These are phyloP conservation scores for Metarhizium humberi DNA, from an alignment of 2,329 filamentous ascomycete genomes.

Conservation along the genomic window DNA sequence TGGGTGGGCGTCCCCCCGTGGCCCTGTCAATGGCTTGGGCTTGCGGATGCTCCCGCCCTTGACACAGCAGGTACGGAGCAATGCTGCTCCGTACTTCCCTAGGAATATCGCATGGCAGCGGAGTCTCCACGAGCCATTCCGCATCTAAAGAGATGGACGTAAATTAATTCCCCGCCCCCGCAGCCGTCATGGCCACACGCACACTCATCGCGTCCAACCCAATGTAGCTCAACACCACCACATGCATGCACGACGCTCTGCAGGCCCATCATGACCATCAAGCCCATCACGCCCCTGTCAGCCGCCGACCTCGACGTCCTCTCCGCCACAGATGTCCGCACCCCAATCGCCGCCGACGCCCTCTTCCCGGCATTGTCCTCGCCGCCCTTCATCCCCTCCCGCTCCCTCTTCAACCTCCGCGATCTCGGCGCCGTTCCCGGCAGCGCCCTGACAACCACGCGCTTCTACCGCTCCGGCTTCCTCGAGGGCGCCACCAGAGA, in stretches of 20 bases:
- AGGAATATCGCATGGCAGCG: too few species aligned
- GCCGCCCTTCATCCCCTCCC: constrained; percentile 37
- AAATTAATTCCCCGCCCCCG: too few species aligned
- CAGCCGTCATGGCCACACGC: too few species aligned
- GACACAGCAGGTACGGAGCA: too few species aligned
- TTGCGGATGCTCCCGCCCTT: too few species aligned
- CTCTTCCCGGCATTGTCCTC: constrained; percentile 26
- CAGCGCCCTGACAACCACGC: constrained; percentile 29
- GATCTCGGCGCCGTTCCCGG: constrained; percentile 37
- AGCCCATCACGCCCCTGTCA: constrained; percentile 13
- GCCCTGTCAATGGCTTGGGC: too few species aligned
- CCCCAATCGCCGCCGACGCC: constrained; percentile 26
- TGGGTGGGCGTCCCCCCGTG: too few species aligned
- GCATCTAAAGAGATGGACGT: too few species aligned
- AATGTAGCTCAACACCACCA: constrained; percentile 19
- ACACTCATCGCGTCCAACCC: too few species aligned
- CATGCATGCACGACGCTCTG: background rate
- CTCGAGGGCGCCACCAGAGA: constrained; percentile 23
- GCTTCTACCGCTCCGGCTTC: constrained; percentile 37
- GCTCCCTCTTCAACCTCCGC: constrained; percentile 41
- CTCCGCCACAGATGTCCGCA: constrained; percentile 29
- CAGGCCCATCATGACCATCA: background rate
- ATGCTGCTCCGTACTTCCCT: too few species aligned
- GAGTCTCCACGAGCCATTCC: too few species aligned
- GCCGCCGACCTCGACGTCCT: constrained; percentile 25